These are phyloP conservation scores for Cornus controversa DNA, from an alignment of 148 eudicot genomes.

Conservation along the genomic window DNA sequence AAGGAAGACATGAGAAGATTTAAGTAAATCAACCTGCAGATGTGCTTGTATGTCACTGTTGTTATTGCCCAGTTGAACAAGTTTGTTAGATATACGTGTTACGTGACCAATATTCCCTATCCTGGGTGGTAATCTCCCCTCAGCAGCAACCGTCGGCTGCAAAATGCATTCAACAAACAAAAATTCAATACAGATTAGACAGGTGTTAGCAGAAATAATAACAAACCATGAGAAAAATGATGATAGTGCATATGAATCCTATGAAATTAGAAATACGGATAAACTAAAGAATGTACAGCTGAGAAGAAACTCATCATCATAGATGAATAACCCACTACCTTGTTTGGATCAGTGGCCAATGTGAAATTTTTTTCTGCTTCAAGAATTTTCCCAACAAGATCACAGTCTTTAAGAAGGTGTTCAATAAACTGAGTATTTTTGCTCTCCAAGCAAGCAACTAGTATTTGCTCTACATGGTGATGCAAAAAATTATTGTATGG, in stretches of 20 bases:
- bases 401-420: slow-evolving; percentile 83
- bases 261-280: neutral
- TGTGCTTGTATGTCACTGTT: slow-evolving; percentile 51
- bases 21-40: slow-evolving; percentile 54
- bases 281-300: neutral
- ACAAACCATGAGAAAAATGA: neutral
- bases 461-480: slow-evolving; percentile 77
- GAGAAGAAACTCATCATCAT: neutral
- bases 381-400: slow-evolving; percentile 77
- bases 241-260: neutral
- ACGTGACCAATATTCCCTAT: slow-evolving; percentile 89
- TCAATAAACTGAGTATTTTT: slow-evolving; percentile 62
- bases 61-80: slow-evolving; percentile 62
- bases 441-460: slow-evolving; percentile 80
- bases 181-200: neutral
- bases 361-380: slow-evolving; percentile 69
- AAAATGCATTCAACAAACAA: slow-evolving; percentile 18
- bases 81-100: slow-evolving; percentile 91
- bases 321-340: slow-evolving; percentile 38
- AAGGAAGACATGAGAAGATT: slow-evolving; percentile 8
- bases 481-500: slow-evolving; percentile 96
- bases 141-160: slow-evolving; percentile 76
- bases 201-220: neutral
- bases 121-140: slow-evolving; percentile 67
- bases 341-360: slow-evolving; percentile 53